Base-by-base conservation (phyloP, 2,329 filamentous ascomycete species). In the Pestalotiopsis sp. region DNA sequence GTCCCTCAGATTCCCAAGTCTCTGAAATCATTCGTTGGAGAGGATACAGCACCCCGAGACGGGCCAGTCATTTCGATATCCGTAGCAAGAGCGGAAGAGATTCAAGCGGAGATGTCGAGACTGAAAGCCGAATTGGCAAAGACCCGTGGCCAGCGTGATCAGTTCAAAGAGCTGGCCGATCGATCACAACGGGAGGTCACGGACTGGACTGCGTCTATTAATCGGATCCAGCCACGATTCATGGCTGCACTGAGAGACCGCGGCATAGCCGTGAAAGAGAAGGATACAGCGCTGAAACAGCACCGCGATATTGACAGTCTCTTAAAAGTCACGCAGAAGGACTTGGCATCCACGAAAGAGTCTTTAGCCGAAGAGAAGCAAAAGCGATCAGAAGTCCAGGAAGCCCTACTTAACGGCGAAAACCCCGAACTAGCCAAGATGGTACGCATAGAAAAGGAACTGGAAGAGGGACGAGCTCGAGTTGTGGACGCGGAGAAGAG, bases 121-220 rank as follows among this genome's bases (percentile, higher is more conserved):
- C 73, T 86, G 3, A 76, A 85, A 68, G 69, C 75, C 0, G 74
- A 76, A 14, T 64, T 84, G 9, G 71, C 72, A 27, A 73, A 79
- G n/a, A 81, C 76, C 38, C 72, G 72, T 52, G 76, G 77, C 27
- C 74, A 75, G 20, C 80, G 82, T 36, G 70, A 72, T 0, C 74
- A 81, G 59, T 81, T 84, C 41, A 81, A 82, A 39, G 76, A 79
- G 17, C 77, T 83, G 1, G 83, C 86, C 39, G 74, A 80, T 41
- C 78, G 76, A 2, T 79, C 87, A 0, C 82, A 87, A 67, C 75
- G 74, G 23, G 82, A 86, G 63, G 74, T 85, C 17, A 81, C 83
- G 38, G 84, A 84, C 20, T 81, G 85, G 65, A 78, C 83, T 63
- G 79, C 78, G 25, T 85, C 85, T 2, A 75, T 84, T 2, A 78